Base-by-base conservation (phyloP, 352 stramenopile species). In the Pythium rhizo-oryzae region DNA sequence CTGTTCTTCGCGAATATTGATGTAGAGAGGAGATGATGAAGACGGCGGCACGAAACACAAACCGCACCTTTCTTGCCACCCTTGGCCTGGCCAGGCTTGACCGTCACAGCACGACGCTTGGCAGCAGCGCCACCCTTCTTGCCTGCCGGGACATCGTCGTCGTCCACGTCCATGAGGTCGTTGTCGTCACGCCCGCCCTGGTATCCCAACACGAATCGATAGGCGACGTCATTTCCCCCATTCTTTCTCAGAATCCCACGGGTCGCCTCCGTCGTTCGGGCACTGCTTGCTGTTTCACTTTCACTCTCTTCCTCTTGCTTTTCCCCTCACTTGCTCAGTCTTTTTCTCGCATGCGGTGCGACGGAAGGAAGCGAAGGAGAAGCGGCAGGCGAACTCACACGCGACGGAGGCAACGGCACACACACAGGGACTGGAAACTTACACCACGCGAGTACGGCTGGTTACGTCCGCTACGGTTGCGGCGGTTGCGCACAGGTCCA, bases 391-490 rank as follows among this genome's bases (percentile, higher is more conserved):
- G 54, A 23, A 53, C 39, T 62, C 56, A 62, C 39, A 35, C 56
- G 23, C 1, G 56, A 62, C 56, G 56, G 39, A 59, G 51, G 49
- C 49, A 57, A 66, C 33, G 46, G 46, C 25, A 52, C 47, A 57
- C 47, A 66, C 52, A 58, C 24, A 37, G 52, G 53, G 28, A 43
- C n/a, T 51, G 53, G 62, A 92, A 43, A 43, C 81, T 86, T 92
- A 92, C 84, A 72, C 76, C 74, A 81, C 84, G 82, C 50, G 78
- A 74, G 70, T 94, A 94, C 52, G 85, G 85, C 67, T 90, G 70
- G 69, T 85, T 89, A 43, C 82, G 80, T 54, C 62, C 67, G 59
- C 54, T 49, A 16, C 70, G 67, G 56, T 71, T 70, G 41, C 74
- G 75, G 37, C 74, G 70, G 68, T 84, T 85, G 71, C 85, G 82